Evolutionary conservation across 768 basidiomycete species (phyloP), one percentile per base, ranked within the genome.

Genomic region (Phanerochaete sordida): DNA sequence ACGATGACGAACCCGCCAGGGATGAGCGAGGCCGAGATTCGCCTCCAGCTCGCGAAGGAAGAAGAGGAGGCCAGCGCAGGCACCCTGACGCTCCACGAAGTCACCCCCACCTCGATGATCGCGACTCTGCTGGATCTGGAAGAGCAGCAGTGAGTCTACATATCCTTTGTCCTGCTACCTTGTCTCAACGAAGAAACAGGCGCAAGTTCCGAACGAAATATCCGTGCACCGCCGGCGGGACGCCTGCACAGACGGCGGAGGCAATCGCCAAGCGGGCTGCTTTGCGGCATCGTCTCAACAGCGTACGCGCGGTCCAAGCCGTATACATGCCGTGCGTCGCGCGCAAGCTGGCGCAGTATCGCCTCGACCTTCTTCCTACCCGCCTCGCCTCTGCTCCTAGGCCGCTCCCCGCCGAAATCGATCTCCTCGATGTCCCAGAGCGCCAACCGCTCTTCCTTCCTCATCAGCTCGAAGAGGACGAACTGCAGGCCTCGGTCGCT

Each of bases 21-120:
- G 0, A 30, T 65, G 11, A 66, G 55, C 12, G 57, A 62, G 43
- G 52, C 60, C 24, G 53, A 56, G 21, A 59, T 70, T 47, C 58
- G 68, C 21, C 62, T 63, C 8, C 59, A 64, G 43, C 62, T 74
- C 2, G 68, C 66, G 1, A 59, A 63, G 27, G 68, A 71, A 39
- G 73, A 51, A 1, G 9, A 19, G 2, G 23, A 15, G 3, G n/a
- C 31, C 8, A 4, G 4, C 9, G 30, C 19, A 9, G 28, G 28
- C 4, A 33, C 13, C 7, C 19, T 51, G 49, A 15, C 50, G 1
- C 50, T 51, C 1, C 50, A 51, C 21, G 19, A 33, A 2, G 50
- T 51, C 28, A 51, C 30, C 2, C 50, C 50, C 6, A 30, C 50
- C 12, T 1, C 12, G 1, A 51, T 51, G 50, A 4, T 51, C 2